Evolutionary conservation across 2,329 filamentous ascomycete species (phyloP), one percentile per base, ranked within the genome.

Genomic region (Nannizziopsis arthrosporioides): DNA sequence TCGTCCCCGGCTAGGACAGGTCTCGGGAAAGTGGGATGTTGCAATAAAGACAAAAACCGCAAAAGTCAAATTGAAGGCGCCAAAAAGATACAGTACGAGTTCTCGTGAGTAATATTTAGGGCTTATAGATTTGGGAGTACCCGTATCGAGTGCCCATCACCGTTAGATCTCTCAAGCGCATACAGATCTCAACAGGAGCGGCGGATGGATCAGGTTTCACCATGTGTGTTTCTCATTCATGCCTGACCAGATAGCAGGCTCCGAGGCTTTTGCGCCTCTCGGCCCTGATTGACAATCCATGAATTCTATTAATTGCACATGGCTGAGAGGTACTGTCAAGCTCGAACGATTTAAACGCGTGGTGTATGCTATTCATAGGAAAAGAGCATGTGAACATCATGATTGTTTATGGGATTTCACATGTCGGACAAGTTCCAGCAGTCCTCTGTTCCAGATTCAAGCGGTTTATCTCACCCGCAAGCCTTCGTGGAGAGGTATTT

Each of bases 1-100:
- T 44, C 12, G 47, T 34, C 34, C 22, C 40, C 40, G 47, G 47
- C 38, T 47, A 47, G 45, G 45, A 38, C 35, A 47, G 45, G 45
- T 39, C 22, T 36, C 17, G 32, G 38, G 27, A 42, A 42, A 27
- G 45, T 42, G 38, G 38, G 37, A 47, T 47, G 38, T 47, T 36
- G 38, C 45, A 47, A n/a, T 42, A 18, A 37, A 30, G 14, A 30
- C 6, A 35, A 46, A 46, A 15, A 27, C 22, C 22, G 37, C 30
- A 15, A 47, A 47, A 42, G 38, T 42, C 45, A 47, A 42, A 47
- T n/a, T 35, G 30, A 38, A 47, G 36, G 39, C 44, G 15, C 37
- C 38, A 36, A 30, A n/a, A 19, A 35, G 17, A 27, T 17, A 36
- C 41, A 27, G 37, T 39, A 47, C 36, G 45, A 31, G 14, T 9